Percentiles rank a stretch among this genome's conserved stretches.
phyloP scores from a whole-genome alignment of 2,329 filamentous ascomycete genomes.

The Calonectria pseudoreteaudii region DNA sequence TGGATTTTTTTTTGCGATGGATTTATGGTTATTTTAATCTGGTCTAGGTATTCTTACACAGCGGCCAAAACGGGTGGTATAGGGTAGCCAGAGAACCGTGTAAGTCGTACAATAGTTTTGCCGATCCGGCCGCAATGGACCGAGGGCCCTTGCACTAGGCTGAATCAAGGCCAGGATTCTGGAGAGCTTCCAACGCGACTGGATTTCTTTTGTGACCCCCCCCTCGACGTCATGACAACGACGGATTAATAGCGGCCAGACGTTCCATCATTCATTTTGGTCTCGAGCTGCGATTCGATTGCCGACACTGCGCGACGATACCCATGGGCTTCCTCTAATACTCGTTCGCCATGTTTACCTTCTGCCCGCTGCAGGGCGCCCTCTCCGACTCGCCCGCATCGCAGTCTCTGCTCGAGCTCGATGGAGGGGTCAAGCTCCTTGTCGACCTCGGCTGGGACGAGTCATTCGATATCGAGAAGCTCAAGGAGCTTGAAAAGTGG shows the following conservation, averaged over 20 bases:
- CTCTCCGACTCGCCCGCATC: constrained; percentile 88
- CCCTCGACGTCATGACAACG: constrained; percentile 33
- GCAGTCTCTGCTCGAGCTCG: constrained; percentile 95
- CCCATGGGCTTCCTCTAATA: constrained; percentile 33
- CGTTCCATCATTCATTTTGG: background rate
- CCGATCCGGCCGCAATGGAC: constrained; percentile 26
- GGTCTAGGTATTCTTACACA: background rate
- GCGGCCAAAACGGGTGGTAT: background rate
- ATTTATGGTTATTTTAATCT: background rate
- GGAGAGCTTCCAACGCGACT: constrained; percentile 38
- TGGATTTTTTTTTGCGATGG: background rate
- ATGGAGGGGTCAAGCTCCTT: constrained; percentile 95
- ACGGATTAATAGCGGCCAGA: constrained; percentile 26
- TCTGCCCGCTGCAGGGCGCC: constrained; percentile 91
- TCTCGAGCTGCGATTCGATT: background rate
- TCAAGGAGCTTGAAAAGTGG: constrained; percentile 91
- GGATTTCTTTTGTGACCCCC: constrained; percentile 35
- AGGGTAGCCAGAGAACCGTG: constrained; percentile 19
- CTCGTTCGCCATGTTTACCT: constrained; percentile 84
- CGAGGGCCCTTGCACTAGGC: constrained; percentile 34
- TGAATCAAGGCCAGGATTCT: constrained; percentile 32
- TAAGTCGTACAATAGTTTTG: constrained; percentile 39
- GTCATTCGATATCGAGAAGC: constrained; percentile 82
- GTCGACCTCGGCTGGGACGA: constrained; percentile 98
- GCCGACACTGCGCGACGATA: constrained; percentile 31